Base-by-base conservation (phyloP, 768 basidiomycete genomes). In the Xerocomellus amylosporus region DNA sequence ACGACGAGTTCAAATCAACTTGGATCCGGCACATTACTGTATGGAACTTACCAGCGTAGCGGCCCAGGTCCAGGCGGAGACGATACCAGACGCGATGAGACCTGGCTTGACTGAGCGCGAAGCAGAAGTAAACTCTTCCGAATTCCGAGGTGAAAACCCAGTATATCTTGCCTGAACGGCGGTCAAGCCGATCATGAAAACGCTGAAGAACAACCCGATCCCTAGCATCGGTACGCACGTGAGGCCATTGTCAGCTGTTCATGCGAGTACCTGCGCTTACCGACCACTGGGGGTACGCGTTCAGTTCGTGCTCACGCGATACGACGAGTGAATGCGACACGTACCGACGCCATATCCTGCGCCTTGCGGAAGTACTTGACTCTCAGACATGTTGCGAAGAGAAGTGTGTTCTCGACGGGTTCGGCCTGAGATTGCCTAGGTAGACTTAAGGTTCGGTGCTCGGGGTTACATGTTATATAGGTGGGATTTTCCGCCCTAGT, bases 1-100 rank as follows among this genome's bases (percentile, higher is more conserved):
- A 3, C 13, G 47, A 54, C 13, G 71, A 53, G 5, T 15, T 61
- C 42, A 24, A 44, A 54, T 37, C 24, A 19, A 40, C 3, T 7
- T 19, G 14, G 30, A 22, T 37, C 22, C 10, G 9, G 26, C 4
- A 26, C 36, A 33, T 8, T 2, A 15, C 2, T 1, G 26, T 8
- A 33, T 53, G 17, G 38, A 5, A 75, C 55, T 20, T 53, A 86
- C 86, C 54, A 90, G 70, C 1, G 88, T 90, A 19, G 88, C 89
- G 3, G 87, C 88, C 80, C 86, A 90, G n/a, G 91, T 93, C 92
- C 93, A 95, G 0, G 93, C 92, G 19, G 86, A 88, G 20, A 96
- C 93, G 55, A 97, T 95, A 2, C 94, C 94, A 28, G 90, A 84
- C 0, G 93, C 93, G 54, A 97, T 94, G 42, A 98, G 77, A 13